phyloP scores from a whole-genome alignment of 148 eudicot species.

The Arbutus unedo region DNA sequence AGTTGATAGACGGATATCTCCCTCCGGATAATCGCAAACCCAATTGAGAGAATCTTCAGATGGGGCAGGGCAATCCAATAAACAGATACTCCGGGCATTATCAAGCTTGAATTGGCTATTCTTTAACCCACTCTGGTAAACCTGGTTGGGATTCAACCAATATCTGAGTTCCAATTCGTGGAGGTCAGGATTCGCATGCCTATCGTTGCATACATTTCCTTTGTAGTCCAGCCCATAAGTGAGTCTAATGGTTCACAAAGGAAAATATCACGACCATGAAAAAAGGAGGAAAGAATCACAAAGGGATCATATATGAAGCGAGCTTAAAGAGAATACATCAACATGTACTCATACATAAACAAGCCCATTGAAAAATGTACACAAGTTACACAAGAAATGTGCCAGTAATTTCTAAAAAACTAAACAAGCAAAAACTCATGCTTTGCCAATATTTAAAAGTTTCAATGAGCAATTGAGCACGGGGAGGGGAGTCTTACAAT shows the following conservation, averaged over 20 bases:
- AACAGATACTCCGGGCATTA: conserved; percentile 85
- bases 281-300: conserved; percentile 8
- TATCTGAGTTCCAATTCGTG: conserved; percentile 79
- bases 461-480: not conserved
- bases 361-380: not conserved
- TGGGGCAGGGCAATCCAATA: conserved; percentile 93
- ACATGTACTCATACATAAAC: not conserved
- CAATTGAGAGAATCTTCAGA: conserved; percentile 81
- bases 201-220: conserved; percentile 91
- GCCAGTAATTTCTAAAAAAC: not conserved
- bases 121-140: conserved; percentile 75
- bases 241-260: conserved; percentile 46
- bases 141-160: conserved; percentile 95
- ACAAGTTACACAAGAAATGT: not conserved
- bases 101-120: conserved; percentile 52
- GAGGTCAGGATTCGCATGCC: conserved; percentile 66
- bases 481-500: not conserved
- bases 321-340: conserved; percentile 1
- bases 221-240: conserved; percentile 86
- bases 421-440: not conserved
- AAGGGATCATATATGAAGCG: not conserved
- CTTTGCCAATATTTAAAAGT: not conserved
- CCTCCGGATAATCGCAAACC: conserved; percentile 99
- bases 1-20: conserved; percentile 62
- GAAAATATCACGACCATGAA: not conserved